Evolutionary conservation across 768 basidiomycete species (phyloP).

Genomic region (Suillus clintonianus): DNA sequence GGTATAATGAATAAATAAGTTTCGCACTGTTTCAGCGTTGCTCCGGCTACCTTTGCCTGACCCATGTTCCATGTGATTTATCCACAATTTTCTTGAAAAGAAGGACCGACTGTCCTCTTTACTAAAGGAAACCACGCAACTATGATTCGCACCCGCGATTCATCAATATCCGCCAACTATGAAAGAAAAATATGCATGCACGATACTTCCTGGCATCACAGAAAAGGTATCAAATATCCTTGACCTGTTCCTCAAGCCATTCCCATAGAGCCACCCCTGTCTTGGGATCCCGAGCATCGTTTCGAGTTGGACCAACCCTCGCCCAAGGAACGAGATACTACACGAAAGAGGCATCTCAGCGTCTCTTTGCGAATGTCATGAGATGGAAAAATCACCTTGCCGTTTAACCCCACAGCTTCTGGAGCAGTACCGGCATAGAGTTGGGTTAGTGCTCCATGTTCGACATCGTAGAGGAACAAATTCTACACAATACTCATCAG

Average conservation of each 20-base stretch:
- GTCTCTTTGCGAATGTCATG: background rate
- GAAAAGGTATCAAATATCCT: slow-evolving; percentile 12
- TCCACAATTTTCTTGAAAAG: background rate
- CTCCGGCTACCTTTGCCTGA: background rate
- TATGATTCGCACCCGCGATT: background rate
- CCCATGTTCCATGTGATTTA: background rate
- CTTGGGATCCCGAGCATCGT: slow-evolving; percentile 21
- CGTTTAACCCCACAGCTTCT: slow-evolving; percentile 24
- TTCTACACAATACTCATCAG: slow-evolving; percentile 10
- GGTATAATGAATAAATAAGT: background rate
- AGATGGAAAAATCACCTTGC: slow-evolving; percentile 21
- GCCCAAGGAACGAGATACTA: slow-evolving; percentile 40
- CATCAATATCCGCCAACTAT: background rate
- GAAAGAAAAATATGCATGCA: background rate
- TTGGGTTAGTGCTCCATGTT: slow-evolving; percentile 29
- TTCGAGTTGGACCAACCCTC: slow-evolving; percentile 24
- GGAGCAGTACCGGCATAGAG: slow-evolving; percentile 32
- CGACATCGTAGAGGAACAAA: slow-evolving; percentile 6
- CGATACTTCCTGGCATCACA: background rate
- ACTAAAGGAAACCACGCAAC: background rate
- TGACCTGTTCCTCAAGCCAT: slow-evolving; percentile 38
- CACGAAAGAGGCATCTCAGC: background rate
- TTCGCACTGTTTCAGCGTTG: background rate
- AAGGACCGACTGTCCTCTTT: background rate
- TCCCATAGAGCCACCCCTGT: slow-evolving; percentile 32